Conservation (phyloP, 768 basidiomycete species). For the Leccinum truebloodii region DNA sequence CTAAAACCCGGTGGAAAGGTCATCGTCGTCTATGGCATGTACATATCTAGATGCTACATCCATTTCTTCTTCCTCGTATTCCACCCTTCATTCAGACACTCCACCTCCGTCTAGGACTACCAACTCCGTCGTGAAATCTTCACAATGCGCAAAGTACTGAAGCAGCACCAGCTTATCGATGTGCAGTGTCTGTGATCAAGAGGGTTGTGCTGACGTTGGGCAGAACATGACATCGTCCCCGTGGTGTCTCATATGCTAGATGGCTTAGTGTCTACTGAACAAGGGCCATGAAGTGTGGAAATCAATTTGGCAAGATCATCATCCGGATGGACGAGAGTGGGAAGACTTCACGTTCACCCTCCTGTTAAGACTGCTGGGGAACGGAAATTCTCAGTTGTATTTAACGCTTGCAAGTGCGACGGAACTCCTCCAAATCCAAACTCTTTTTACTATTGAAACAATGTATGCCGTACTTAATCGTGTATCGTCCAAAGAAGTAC, state of each 20-base stretch:
- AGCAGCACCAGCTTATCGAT: conserved; percentile 76
- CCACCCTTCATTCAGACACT: conserved; percentile 5
- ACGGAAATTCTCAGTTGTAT: neutral
- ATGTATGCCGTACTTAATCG: neutral
- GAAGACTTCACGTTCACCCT: conserved; percentile 11
- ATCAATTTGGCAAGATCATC: conserved; percentile 76
- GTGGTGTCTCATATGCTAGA: conserved; percentile 67
- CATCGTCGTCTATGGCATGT: conserved; percentile 72
- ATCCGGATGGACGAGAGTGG: conserved; percentile 41
- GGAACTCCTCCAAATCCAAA: neutral
- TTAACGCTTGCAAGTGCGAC: neutral
- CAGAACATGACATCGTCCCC: conserved; percentile 65
- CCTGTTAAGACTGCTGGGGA: neutral
- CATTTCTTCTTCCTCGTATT: neutral
- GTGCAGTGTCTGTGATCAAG: conserved; percentile 18
- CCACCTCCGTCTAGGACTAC: conserved; percentile 2
- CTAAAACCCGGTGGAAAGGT: conserved; percentile 54
- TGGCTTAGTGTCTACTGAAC: conserved; percentile 61
- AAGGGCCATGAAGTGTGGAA: conserved; percentile 66
- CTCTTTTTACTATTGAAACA: neutral
- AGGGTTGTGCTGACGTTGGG: conserved; percentile 19
- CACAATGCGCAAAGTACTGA: conserved; percentile 70
- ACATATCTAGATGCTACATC: conserved; percentile 1
- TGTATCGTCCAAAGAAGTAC: neutral
- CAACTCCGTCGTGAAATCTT: conserved; percentile 51